Evolutionary conservation across 768 basidiomycete species (phyloP), one percentile per base, ranked within the genome.

Genomic region (Gyrodon lividus): DNA sequence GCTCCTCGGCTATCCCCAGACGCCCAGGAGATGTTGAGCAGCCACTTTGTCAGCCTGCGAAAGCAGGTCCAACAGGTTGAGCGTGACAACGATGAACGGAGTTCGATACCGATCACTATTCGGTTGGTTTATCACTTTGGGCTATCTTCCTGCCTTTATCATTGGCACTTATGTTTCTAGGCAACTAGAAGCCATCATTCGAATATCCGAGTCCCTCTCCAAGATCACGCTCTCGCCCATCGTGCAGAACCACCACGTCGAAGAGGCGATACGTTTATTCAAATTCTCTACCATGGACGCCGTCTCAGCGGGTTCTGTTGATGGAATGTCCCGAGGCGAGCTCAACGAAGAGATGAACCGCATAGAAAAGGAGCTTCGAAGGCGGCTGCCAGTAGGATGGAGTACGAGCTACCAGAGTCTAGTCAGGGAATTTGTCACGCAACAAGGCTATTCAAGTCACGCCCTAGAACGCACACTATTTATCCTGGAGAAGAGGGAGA

Each of bases 251-350:
- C 87, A 95, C 65, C 95, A 99, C 60, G 96, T 98, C 20, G 95
- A 98, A 69, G 97, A 99, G 70, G 91, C 97, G 6, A 98, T 98
- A 60, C 88, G 97, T 9, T 72, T 99, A 37, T 99, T 99, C 85
- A 98, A 96, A 65, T 95, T 86, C 73, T 98, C 95, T 8, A 98
- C 97, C 3, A 98, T 99, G 96, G 94, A 98, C 67, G 97, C 97
- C 22, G 95, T 98, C 23, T 88, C 90, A 12, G 93, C 94, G 0
- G 95, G 97, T 12, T 87, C 91, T 28, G 86, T 88, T 16, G 97
- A 98, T 60, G 97, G 97, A 0, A 74, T 98, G 52, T 90, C 92
- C 13, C 83, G 95, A 38, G 86, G 88, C 4, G 93, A 94, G 60
- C 73, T 98, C 34, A 94, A 95, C 66, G 94, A 94, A 48, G 96